A percentile compares a stretch with the other conserved stretches of the same genome.
These are phyloP conservation scores for Rhizopus sp. DNA, from an alignment of 371 early-diverging fungal species.

Conservation along the genomic window DNA sequence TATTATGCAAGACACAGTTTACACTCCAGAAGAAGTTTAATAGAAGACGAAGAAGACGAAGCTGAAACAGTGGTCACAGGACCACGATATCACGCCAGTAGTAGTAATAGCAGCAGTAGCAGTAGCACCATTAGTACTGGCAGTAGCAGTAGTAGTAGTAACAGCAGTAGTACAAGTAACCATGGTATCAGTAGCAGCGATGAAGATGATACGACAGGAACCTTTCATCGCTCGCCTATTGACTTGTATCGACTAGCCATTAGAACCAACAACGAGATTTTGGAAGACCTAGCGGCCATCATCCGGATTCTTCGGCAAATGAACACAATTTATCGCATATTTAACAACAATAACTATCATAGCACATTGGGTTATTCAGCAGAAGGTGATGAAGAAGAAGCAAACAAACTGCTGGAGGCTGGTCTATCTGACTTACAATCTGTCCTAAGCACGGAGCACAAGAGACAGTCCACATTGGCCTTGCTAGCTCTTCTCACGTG, in stretches of 20 bases:
- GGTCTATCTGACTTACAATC: conserved; percentile 23
- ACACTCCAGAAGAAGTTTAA: too few relatives aligned
- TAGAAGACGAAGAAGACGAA: too few relatives aligned
- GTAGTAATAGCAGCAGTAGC: too few relatives aligned
- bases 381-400: conserved; percentile 23
- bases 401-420: conserved; percentile 21
- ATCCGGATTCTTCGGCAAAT: conserved; percentile 28
- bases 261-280: conserved; percentile 20
- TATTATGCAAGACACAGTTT: too few relatives aligned
- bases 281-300: conserved; percentile 28
- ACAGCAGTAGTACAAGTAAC: conserved; percentile 1
- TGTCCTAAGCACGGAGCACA: conserved; percentile 19
- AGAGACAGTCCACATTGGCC: conserved; percentile 23
- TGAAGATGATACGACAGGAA: conserved; percentile 13
- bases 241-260: conserved; percentile 20
- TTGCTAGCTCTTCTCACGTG: conserved; percentile 21
- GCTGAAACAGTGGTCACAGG: too few relatives aligned
- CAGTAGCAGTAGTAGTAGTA: conserved; percentile 5
- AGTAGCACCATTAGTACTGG: neutral
- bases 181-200: conserved; percentile 7
- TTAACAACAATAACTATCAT: conserved; percentile 5
- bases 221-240: conserved; percentile 8
- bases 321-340: conserved; percentile 19
- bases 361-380: neutral
- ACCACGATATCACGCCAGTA: too few relatives aligned